Evolutionary conservation across 768 basidiomycete genomes (phyloP), one percentile per base, ranked within the genome.

Genomic region (Tulasnella sp.): DNA sequence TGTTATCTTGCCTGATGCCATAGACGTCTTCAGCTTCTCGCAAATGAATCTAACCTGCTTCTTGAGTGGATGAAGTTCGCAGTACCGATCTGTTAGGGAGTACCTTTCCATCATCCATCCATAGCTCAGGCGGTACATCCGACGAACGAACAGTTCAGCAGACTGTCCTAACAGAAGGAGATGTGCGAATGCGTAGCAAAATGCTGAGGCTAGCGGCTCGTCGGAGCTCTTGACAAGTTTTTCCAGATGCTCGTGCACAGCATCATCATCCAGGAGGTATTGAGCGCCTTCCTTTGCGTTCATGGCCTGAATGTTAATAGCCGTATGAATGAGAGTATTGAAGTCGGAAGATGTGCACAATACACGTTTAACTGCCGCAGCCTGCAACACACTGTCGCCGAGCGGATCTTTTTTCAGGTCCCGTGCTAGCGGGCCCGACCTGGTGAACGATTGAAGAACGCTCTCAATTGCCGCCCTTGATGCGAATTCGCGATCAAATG

Each of bases 311-410:
- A 69, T 9, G 20, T 69, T 69, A 6, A 69, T 34, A 16, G 18
- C 64, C 16, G 64, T 69, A 20, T 69, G 37, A 69, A 69, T 69
- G 64, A 69, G 64, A 37, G 64, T 18, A 37, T 69, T 69, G 64
- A 31, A 69, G 64, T 69, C 64, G 2, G 18, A 31, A 16, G 64
- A 69, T 12, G 64, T 37, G 31, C 31, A 37, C 11, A 69, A 31
- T 12, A 69, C 64, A 5, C 64, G 28, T 69, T 37, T 37, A 1
- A 16, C 64, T 5, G 64, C 64, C 1, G 5, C 31, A 7, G 64
- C 28, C 64, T 37, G 28, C 28, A 69, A 28, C 7, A 3, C n/a
- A n/a, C n/a, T n/a, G n/a, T n/a, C n/a, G n/a, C n/a, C n/a, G n/a
- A 14, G n/a, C 64, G 14, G 34, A 34, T 28, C 14, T 12, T 34